phyloP scores from a whole-genome alignment of 2,329 filamentous ascomycete genomes.

The Trichoderma simmonsii region DNA sequence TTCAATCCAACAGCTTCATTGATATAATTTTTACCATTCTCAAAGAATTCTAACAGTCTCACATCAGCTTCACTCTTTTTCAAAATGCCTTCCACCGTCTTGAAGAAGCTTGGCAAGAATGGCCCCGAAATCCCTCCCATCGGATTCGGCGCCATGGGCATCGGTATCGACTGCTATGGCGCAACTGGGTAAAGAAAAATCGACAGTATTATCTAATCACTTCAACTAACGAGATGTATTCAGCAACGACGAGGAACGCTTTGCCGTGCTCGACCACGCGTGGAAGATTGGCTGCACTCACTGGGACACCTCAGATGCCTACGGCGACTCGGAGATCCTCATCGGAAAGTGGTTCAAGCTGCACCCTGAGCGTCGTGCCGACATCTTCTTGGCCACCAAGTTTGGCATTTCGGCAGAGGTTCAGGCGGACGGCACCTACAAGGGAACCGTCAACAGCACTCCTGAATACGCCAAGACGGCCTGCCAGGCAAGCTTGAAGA shows the following conservation, averaged over 20 bases:
- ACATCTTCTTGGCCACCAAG: constrained; percentile 49
- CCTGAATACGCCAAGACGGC: constrained; percentile 21
- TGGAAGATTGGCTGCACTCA: constrained; percentile 49
- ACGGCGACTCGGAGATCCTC: constrained; percentile 47
- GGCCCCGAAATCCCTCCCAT: constrained; percentile 50
- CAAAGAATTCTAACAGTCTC: not conserved
- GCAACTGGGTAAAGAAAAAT: constrained; percentile 26
- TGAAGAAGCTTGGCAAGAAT: constrained; percentile 43
- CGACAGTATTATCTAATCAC: not conserved
- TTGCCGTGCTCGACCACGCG: constrained; percentile 50
- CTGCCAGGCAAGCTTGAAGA: constrained; percentile 38
- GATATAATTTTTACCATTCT: not conserved
- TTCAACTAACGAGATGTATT: not conserved
- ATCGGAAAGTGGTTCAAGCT: constrained; percentile 48
- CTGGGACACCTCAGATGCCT: constrained; percentile 50
- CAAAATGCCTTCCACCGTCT: constrained; percentile 9
- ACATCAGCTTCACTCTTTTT: not conserved
- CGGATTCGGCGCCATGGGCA: constrained; percentile 54
- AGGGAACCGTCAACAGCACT: not conserved
- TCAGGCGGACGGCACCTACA: constrained; percentile 14
- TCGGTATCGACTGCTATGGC: constrained; percentile 37
- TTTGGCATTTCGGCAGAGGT: constrained; percentile 27
- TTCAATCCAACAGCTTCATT: not conserved
- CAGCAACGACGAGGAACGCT: constrained; percentile 40
- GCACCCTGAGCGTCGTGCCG: constrained; percentile 42